phyloP scores from a whole-genome alignment of 176 grass and related monocot genomes.

The Zoysia pacifica region DNA sequence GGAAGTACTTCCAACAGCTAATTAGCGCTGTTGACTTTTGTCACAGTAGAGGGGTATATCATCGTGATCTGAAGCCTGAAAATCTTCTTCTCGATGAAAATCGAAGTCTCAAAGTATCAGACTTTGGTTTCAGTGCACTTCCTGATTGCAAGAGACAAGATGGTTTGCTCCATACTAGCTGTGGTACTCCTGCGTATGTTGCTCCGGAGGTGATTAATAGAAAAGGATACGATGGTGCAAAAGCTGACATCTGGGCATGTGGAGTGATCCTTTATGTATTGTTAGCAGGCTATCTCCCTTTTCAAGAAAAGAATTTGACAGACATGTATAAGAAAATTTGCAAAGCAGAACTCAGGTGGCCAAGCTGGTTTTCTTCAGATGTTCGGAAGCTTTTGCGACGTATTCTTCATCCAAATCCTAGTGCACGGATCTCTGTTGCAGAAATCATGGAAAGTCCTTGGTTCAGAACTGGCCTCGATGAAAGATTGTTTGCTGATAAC shows the following conservation, averaged over 20 bases:
- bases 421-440: constrained; percentile 61
- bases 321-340: constrained; percentile 92
- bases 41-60: constrained; percentile 78
- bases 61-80: constrained; percentile 87
- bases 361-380: constrained; percentile 73
- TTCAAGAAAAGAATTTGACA: constrained; percentile 83
- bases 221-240: constrained; percentile 89
- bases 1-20: constrained; percentile 89
- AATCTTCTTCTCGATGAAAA: constrained; percentile 84
- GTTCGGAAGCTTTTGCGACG: constrained; percentile 52
- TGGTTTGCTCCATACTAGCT: constrained; percentile 82
- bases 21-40: constrained; percentile 87
- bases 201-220: constrained; percentile 81
- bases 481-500: constrained; percentile 10
- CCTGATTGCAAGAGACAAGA: constrained; percentile 70
- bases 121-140: constrained; percentile 90
- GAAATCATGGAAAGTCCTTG: constrained; percentile 82
- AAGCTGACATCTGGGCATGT: constrained; percentile 94
- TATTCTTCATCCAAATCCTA: constrained; percentile 85
- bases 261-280: constrained; percentile 87
- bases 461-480: constrained; percentile 62
- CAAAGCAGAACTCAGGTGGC: constrained; percentile 73
- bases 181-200: constrained; percentile 93
- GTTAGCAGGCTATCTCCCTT: constrained; percentile 85
- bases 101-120: constrained; percentile 75